phyloP scores from a whole-genome alignment of 805 yeast genomes.

The Kazachstania martiniae region DNA sequence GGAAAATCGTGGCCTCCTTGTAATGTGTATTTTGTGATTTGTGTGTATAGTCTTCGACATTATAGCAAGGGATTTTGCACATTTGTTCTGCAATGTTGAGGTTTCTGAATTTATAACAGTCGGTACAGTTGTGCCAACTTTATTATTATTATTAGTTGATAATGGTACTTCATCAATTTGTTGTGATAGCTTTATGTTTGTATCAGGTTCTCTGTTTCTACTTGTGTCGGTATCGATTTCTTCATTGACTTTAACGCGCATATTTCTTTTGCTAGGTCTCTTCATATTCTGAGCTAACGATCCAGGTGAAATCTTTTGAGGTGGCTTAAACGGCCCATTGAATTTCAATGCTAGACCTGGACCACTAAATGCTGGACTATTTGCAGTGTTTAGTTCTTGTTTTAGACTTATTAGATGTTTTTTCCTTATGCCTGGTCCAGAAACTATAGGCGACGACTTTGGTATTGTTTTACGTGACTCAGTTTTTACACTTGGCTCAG shows the following conservation, averaged over 20 bases:
- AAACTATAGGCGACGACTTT: background rate
- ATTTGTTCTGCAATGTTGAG: no score
- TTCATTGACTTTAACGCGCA: background rate
- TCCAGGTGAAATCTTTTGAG: slow-evolving; percentile 8
- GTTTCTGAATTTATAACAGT: no score
- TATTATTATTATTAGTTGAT: no score
- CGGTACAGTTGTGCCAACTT: no score
- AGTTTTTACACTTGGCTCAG: background rate
- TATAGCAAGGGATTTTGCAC: no score
- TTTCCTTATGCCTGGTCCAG: background rate
- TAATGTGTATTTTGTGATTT: no score
- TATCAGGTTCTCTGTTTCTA: no score
- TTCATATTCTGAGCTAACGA: slow-evolving; percentile 1
- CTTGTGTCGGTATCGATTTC: background rate
- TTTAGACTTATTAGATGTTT: background rate
- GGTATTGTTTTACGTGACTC: background rate
- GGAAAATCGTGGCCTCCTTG: no score
- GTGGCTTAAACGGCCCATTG: slow-evolving; percentile 24
- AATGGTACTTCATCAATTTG: no score
- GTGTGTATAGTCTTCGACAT: no score
- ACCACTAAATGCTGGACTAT: background rate
- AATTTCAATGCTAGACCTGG: slow-evolving; percentile 17
- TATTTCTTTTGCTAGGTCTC: slow-evolving; percentile 7
- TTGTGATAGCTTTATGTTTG: no score
- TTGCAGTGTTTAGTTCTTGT: background rate